Evolutionary conservation across 345 rosid genomes (phyloP), one percentile per base, ranked within the genome.

Genomic region (Salix purpurea): DNA sequence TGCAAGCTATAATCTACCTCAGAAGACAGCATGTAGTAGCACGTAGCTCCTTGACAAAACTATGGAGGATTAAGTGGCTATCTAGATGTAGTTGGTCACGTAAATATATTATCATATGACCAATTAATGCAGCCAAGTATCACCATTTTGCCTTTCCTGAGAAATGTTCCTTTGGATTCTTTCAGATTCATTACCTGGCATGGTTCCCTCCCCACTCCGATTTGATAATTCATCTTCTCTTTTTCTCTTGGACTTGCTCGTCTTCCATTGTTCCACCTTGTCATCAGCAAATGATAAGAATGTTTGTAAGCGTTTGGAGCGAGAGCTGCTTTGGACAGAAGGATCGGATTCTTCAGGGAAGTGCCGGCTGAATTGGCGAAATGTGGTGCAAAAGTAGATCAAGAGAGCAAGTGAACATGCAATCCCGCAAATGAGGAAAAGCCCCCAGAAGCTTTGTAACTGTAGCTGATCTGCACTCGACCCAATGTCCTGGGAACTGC

Each of bases 381-480:
- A 46, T 44, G 81, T 85, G 73, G 7, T 68, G 83, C 86, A 83
- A 40, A 92, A 76, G 89, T 92, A 91, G n/a, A 89, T 24, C 13
- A 84, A 65, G 62, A 92, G 92, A 61, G 98, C 87, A 2, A 90
- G 15, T 28, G 88, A 32, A 80, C 91, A 88, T 12, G 90, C 88
- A 40, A 88, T 80, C 80, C 97, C 98, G 70, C 87, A 87, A 5
- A 94, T 83, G 52, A 94, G 89, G 84, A 92, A 94, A 30, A 94
- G 65, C 19, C 97, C 97, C 92, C 90, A 87, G 85, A 94, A 94
- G 88, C 94, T 92, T 74, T 80, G 81, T 1, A 92, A 72, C n/a
- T 79, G 81, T 14, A 94, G 97, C 86, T 89, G 92, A 36, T 89
- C 97, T 23, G 88, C 77, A n/a, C 81, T 92, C n/a, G 72, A 71